Percentiles rank a stretch among this genome's conserved stretches.
phyloP scores from a whole-genome alignment of 192 early-diverging fungal species.

The Funneliformis geosporum region DNA sequence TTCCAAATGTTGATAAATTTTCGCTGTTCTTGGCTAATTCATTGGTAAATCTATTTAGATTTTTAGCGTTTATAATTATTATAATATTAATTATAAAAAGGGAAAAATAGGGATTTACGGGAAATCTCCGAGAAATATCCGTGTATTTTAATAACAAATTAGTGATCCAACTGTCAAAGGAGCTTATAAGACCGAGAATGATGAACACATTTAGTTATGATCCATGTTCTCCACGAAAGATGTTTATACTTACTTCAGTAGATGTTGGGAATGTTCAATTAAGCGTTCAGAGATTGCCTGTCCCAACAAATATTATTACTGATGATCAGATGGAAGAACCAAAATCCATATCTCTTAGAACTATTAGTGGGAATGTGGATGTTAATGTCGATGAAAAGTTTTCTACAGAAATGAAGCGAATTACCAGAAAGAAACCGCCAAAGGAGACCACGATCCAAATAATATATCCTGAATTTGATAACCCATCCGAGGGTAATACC shows the following conservation, averaged over 20 bases:
- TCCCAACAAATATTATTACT: slow-evolving; percentile 32
- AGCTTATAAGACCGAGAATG: slow-evolving; percentile 58
- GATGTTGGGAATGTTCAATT: slow-evolving; percentile 58
- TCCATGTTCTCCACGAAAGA: slow-evolving; percentile 64
- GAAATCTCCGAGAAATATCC: slow-evolving; percentile 63
- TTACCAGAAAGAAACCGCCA: slow-evolving; percentile 87
- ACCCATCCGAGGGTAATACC: slow-evolving; percentile 29
- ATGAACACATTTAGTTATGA: slow-evolving; percentile 54
- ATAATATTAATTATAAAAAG: not conserved
- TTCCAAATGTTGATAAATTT: slow-evolving; percentile 62
- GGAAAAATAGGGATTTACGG: slow-evolving; percentile 72
- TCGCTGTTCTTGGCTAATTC: slow-evolving; percentile 64
- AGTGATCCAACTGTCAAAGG: slow-evolving; percentile 69
- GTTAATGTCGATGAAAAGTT: slow-evolving; percentile 58
- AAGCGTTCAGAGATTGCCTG: slow-evolving; percentile 48
- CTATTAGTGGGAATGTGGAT: slow-evolving; percentile 61
- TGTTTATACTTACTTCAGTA: slow-evolving; percentile 70
- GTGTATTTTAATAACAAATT: slow-evolving; percentile 67
- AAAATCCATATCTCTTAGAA: slow-evolving; percentile 67
- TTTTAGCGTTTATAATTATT: too few relatives aligned
- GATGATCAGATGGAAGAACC: slow-evolving; percentile 38
- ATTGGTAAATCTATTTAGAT: slow-evolving; percentile 36
- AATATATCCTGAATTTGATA: slow-evolving; percentile 73
- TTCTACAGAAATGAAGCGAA: slow-evolving; percentile 77
- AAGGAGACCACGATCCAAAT: slow-evolving; percentile 66